Evolutionary conservation across 192 early-diverging fungal genomes (phyloP).

Genomic region (Spizellomyces sp.): DNA sequence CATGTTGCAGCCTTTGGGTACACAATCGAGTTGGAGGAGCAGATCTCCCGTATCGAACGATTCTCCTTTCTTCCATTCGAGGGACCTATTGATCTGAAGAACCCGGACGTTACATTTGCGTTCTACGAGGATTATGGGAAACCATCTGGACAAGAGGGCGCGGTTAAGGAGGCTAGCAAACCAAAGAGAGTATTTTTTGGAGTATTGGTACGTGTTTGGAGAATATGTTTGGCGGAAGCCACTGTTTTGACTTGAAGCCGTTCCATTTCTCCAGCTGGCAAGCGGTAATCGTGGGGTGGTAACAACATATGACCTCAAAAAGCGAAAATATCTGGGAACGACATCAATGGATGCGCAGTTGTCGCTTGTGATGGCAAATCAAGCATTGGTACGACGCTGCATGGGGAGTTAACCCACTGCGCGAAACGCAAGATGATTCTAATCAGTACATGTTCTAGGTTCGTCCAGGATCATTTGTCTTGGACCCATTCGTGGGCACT

Average conservation of each 20-base stretch:
- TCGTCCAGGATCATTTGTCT: slow-evolving; percentile 71
- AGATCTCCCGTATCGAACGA: slow-evolving; percentile 77
- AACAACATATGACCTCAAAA: slow-evolving; percentile 91
- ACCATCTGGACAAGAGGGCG: background rate
- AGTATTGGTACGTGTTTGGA: slow-evolving; percentile 32
- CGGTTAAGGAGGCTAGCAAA: slow-evolving; percentile 10
- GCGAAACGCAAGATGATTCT: background rate
- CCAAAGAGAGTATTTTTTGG: slow-evolving; percentile 33
- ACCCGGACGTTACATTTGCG: slow-evolving; percentile 72
- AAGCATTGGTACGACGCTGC: slow-evolving; percentile 65
- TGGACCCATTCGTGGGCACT: slow-evolving; percentile 98
- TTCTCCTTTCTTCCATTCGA: slow-evolving; percentile 84
- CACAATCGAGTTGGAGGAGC: slow-evolving; percentile 71
- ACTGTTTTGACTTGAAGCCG: no score
- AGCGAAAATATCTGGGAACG: slow-evolving; percentile 91
- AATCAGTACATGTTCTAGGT: slow-evolving; percentile 33
- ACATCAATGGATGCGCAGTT: slow-evolving; percentile 99
- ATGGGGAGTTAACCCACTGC: slow-evolving; percentile 8
- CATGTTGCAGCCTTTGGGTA: slow-evolving; percentile 72
- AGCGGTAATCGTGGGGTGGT: slow-evolving; percentile 72
- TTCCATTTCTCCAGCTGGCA: slow-evolving; percentile 44
- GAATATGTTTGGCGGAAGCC: no score
- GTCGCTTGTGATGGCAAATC: slow-evolving; percentile 95
- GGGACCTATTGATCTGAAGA: slow-evolving; percentile 83
- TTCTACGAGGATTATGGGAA: slow-evolving; percentile 75